Percentiles rank a stretch among this genome's conserved stretches.
Evolutionary conservation across 2,329 filamentous ascomycete genomes (phyloP).

Genomic region (Shiraia bambusicola): DNA sequence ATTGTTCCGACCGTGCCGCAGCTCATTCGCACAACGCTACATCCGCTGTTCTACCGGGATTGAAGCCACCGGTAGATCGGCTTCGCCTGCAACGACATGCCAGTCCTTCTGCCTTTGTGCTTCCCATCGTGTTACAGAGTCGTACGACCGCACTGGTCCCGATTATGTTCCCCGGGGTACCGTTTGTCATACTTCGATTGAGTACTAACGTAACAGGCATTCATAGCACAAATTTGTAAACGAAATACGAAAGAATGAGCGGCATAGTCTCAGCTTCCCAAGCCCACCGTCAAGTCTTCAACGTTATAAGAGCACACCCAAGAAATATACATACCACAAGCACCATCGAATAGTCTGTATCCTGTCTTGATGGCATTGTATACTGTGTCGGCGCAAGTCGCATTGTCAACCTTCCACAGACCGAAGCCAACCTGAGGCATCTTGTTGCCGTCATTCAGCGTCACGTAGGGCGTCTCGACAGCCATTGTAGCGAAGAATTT

Average conservation of each 20-base stretch:
- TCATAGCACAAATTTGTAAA: too few species aligned
- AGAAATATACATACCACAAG: slow-evolving; percentile 34
- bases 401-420: slow-evolving; percentile 40
- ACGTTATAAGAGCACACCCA: background rate
- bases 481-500: slow-evolving; percentile 28
- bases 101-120: background rate
- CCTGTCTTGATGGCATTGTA: slow-evolving; percentile 43
- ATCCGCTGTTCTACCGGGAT: slow-evolving; percentile 19
- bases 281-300: slow-evolving; percentile 1
- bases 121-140: too few species aligned
- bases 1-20: background rate
- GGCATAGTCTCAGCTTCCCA: background rate
- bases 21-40: slow-evolving; percentile 14
- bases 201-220: too few species aligned
- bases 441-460: slow-evolving; percentile 41
- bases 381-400: slow-evolving; percentile 33
- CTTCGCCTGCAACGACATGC: slow-evolving; percentile 5
- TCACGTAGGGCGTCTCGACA: slow-evolving; percentile 30
- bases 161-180: background rate
- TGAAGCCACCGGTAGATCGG: slow-evolving; percentile 26
- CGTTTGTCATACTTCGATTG: too few species aligned
- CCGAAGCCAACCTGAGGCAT: slow-evolving; percentile 42
- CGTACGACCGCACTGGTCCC: background rate
- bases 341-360: slow-evolving; percentile 43
- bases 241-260: background rate